These are phyloP conservation scores for Corinectria fuckeliana DNA, from an alignment of 2,329 filamentous ascomycete genomes.

Conservation along the genomic window DNA sequence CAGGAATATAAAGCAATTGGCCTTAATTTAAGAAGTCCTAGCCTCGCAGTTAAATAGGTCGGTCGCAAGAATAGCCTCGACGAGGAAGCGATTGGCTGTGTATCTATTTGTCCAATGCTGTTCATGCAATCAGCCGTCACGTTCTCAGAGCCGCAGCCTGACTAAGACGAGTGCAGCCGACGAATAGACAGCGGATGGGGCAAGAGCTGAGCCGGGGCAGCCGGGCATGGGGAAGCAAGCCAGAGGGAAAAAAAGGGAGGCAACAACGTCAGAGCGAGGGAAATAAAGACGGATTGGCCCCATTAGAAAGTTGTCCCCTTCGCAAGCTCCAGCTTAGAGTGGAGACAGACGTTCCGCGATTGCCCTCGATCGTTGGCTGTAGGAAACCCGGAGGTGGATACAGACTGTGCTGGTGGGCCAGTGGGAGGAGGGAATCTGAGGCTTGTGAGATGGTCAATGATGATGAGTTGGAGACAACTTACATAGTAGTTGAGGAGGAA, in stretches of 20 bases:
- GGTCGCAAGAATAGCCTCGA: too few species aligned
- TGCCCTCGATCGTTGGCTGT: conserved; percentile 7
- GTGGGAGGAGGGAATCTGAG: not conserved
- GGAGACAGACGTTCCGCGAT: conserved; percentile 2
- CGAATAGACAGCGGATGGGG: not conserved
- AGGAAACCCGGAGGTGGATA: not conserved
- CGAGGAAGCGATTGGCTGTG: not conserved
- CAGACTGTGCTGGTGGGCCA: not conserved
- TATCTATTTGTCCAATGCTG: not conserved
- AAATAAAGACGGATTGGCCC: not conserved
- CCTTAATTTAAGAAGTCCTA: too few species aligned
- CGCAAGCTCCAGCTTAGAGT: conserved; percentile 2
- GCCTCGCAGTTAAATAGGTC: not conserved
- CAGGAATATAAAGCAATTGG: not conserved
- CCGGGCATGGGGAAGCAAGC: conserved; percentile 7
- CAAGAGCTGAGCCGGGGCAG: conserved; percentile 7
- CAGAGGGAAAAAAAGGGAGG: conserved; percentile 10
- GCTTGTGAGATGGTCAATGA: not conserved
- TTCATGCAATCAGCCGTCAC: not conserved
- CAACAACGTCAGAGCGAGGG: not conserved
- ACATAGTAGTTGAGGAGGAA: too few species aligned
- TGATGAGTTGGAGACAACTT: not conserved
- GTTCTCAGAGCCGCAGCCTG: not conserved
- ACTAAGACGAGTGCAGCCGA: not conserved
- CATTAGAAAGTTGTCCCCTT: conserved; percentile 7